These are phyloP conservation scores for Melaleuca alternifolia DNA, from an alignment of 345 rosid species.

Conservation along the genomic window DNA sequence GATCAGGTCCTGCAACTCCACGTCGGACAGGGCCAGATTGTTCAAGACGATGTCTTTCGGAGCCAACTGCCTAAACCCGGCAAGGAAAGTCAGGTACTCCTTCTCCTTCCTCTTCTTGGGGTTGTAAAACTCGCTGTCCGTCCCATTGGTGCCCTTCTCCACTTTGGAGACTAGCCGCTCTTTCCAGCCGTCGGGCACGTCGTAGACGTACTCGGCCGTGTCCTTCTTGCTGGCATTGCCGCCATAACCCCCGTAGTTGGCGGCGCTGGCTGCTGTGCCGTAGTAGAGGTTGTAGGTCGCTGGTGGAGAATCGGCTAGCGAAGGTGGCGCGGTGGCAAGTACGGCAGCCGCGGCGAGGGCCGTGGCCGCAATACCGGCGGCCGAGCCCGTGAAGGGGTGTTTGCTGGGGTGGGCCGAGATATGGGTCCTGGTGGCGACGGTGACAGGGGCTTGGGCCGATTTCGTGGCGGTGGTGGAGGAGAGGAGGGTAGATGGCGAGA, in stretches of 20 bases:
- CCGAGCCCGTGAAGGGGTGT: conserved; percentile 15
- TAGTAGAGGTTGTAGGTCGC: conserved; percentile 49
- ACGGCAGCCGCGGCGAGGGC: conserved; percentile 48
- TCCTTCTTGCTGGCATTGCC: conserved; percentile 83
- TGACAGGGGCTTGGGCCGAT: conserved; percentile 10
- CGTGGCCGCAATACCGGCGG: conserved; percentile 25
- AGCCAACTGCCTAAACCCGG: conserved; percentile 72
- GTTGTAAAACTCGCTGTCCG: conserved; percentile 83
- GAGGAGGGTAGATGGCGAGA: conserved; percentile 40
- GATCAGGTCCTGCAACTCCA: conserved; percentile 69
- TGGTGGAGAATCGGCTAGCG: conserved; percentile 21
- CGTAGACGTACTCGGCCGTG: conserved; percentile 88
- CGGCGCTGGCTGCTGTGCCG: conserved; percentile 95
- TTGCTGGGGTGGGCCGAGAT: conserved; percentile 5
- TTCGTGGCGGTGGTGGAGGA: conserved; percentile 9
- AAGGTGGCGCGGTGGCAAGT: conserved; percentile 32
- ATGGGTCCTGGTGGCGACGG: not conserved
- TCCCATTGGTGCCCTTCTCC: conserved; percentile 90
- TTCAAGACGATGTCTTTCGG: conserved; percentile 66
- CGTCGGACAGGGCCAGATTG: conserved; percentile 80
- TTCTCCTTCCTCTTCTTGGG: conserved; percentile 77
- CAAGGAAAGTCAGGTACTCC: conserved; percentile 74
- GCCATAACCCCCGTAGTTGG: conserved; percentile 87
- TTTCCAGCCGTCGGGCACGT: conserved; percentile 90
- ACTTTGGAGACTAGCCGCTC: conserved; percentile 86